These are phyloP conservation scores for Saturnispora zaruensis DNA, from an alignment of 805 yeast genomes.

Conservation along the genomic window DNA sequence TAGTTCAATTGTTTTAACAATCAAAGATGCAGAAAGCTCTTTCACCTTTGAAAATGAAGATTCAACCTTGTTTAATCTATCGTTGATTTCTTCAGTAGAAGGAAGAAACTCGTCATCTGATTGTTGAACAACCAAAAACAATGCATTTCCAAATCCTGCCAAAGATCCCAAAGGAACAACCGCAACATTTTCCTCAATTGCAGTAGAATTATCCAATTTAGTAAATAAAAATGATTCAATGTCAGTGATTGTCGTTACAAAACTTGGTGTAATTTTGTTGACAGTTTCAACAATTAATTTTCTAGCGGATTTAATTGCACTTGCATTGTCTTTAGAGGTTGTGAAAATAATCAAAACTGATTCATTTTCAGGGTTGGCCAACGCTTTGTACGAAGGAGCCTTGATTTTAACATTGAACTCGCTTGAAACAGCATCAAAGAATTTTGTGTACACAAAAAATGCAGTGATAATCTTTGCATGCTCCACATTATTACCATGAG, in stretches of 20 bases:
- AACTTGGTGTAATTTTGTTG: conserved; percentile 61
- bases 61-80: conserved; percentile 47
- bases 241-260: conserved; percentile 49
- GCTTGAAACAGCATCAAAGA: conserved; percentile 38
- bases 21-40: conserved; percentile 46
- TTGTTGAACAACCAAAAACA: conserved; percentile 48
- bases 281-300: conserved; percentile 65
- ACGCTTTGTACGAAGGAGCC: conserved; percentile 37
- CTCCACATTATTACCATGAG: conserved; percentile 69
- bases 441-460: conserved; percentile 47
- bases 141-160: conserved; percentile 34
- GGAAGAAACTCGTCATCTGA: conserved; percentile 67
- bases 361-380: conserved; percentile 33
- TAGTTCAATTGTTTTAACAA: conserved; percentile 42
- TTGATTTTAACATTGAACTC: conserved; percentile 35
- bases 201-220: conserved; percentile 37
- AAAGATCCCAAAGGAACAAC: conserved; percentile 52
- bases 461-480: conserved; percentile 75
- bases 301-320: conserved; percentile 53
- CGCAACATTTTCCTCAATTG: conserved; percentile 39
- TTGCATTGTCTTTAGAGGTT: conserved; percentile 37
- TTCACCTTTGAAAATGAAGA: conserved; percentile 49
- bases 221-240: conserved; percentile 54
- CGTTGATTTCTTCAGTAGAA: conserved; percentile 47
- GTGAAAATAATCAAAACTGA: conserved; percentile 56